Evolutionary conservation across 2,329 filamentous ascomycete species (phyloP).

Genomic region (Xylaria sp.): DNA sequence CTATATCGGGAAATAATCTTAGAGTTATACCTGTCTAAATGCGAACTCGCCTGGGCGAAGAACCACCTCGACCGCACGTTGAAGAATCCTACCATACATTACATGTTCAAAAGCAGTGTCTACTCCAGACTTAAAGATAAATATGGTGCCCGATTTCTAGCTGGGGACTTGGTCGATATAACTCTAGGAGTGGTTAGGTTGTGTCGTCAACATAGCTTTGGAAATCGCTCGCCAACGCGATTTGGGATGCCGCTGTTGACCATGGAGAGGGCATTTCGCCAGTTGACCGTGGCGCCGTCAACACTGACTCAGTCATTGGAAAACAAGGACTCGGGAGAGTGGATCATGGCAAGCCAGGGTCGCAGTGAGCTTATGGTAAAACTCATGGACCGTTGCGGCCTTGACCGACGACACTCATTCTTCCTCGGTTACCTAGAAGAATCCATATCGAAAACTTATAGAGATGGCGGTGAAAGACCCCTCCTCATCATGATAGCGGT

Average conservation of each 20-base stretch:
- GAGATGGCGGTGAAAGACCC: too few species aligned
- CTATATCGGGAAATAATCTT: not conserved
- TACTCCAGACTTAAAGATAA: too few species aligned
- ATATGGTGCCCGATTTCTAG: not conserved
- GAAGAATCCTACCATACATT: not conserved
- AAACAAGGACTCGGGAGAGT: not conserved
- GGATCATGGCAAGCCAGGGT: not conserved
- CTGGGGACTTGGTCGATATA: not conserved
- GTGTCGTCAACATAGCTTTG: not conserved
- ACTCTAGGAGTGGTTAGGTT: not conserved
- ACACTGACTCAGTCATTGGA: not conserved
- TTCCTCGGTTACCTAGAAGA: not conserved
- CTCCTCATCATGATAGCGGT: not conserved
- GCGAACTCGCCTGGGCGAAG: not conserved
- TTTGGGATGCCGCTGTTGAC: not conserved
- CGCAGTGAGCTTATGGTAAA: not conserved
- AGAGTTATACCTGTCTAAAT: not conserved
- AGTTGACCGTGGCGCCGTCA: not conserved
- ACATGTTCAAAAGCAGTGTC: not conserved
- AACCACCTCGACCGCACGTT: constrained; percentile 5
- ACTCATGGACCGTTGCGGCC: not conserved
- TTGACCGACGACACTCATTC: not conserved
- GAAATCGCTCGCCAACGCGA: not conserved
- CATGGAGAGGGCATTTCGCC: not conserved
- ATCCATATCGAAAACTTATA: too few species aligned